phyloP scores from a whole-genome alignment of 1,284 basidiomycete species.

The Heterobasidion occidentale region DNA sequence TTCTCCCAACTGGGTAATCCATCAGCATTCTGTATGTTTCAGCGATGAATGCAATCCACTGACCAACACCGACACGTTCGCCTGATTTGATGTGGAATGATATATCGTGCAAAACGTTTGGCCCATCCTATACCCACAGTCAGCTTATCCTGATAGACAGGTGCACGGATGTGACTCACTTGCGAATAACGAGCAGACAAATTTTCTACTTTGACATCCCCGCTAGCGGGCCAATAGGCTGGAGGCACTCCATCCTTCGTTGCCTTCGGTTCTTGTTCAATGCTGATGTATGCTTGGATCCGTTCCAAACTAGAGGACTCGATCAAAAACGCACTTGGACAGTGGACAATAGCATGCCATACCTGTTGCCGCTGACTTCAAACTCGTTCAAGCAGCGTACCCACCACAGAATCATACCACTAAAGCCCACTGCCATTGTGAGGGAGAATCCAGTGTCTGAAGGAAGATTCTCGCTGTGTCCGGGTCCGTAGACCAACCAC shows the following conservation, averaged over 20 bases:
- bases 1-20: slow-evolving; percentile 49
- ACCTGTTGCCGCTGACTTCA: slow-evolving; percentile 47
- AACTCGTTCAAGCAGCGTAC: slow-evolving; percentile 48
- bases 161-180: slow-evolving; percentile 14
- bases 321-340: neutral
- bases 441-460: slow-evolving; percentile 44
- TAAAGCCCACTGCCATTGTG: slow-evolving; percentile 49
- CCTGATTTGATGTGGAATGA: slow-evolving; percentile 39
- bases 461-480: slow-evolving; percentile 24
- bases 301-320: slow-evolving; percentile 51
- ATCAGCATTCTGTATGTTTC: neutral
- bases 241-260: slow-evolving; percentile 49
- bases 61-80: slow-evolving; percentile 42
- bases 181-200: slow-evolving; percentile 49
- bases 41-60: slow-evolving; percentile 8
- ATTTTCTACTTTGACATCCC: slow-evolving; percentile 57
- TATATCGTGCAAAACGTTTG: slow-evolving; percentile 37
- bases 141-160: neutral
- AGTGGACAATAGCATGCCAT: slow-evolving; percentile 21
- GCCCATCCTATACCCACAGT: slow-evolving; percentile 24
- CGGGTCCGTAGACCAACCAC: slow-evolving; percentile 43
- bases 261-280: slow-evolving; percentile 62
- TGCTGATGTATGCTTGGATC: slow-evolving; percentile 62
- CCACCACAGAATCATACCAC: slow-evolving; percentile 44
- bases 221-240: slow-evolving; percentile 74